Evolutionary conservation across 140 eudicot species (phyloP).

Genomic region (Anethum foeniculum): DNA sequence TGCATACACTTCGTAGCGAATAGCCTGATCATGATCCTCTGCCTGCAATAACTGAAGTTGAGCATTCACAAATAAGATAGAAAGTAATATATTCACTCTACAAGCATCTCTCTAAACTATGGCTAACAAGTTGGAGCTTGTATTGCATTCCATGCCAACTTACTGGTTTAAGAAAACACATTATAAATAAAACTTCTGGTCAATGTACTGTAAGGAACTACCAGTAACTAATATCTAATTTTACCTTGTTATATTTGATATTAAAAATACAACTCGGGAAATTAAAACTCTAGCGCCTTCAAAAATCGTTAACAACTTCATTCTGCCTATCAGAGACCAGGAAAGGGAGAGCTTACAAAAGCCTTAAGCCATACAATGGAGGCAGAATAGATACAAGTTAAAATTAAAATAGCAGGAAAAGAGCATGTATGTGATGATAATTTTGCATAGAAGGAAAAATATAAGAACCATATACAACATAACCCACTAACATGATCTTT

Average conservation of each 20-base stretch:
- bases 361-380: neutral
- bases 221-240: neutral
- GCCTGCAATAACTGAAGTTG: slow-evolving; percentile 38
- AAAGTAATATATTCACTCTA: neutral
- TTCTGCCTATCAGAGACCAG: neutral
- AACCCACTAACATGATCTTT: no score
- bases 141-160: neutral
- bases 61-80: slow-evolving; percentile 11
- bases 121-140: neutral
- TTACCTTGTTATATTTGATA: neutral
- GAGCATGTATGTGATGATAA: no score
- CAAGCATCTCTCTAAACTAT: neutral
- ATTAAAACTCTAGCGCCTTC: neutral
- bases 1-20: slow-evolving; percentile 43
- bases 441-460: no score
- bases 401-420: no score
- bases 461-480: no score
- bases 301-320: neutral
- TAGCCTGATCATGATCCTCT: slow-evolving; percentile 43
- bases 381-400: neutral
- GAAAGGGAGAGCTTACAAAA: neutral
- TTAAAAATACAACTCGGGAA: neutral
- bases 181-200: neutral
- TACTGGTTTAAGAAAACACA: neutral
- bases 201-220: neutral